Evolutionary conservation across 805 yeast species (phyloP).

Genomic region (Suhomyces tanzawaensis): DNA sequence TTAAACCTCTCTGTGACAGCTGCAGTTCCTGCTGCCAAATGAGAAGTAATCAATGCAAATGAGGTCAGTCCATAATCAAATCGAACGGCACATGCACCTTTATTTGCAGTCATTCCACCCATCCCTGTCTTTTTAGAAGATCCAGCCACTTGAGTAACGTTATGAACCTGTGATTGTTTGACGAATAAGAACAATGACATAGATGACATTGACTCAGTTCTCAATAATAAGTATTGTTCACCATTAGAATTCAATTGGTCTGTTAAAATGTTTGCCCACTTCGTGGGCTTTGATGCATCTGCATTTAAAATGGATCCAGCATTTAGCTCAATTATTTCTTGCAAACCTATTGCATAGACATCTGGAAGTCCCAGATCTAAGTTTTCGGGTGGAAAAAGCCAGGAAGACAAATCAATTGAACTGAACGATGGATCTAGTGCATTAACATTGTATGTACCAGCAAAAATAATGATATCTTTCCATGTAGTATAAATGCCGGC

Average conservation of each 20-base stretch:
- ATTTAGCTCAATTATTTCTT: conserved; percentile 89
- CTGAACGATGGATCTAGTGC: conserved; percentile 52
- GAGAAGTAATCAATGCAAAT: conserved; percentile 83
- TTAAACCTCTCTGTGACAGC: conserved; percentile 82
- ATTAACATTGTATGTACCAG: conserved; percentile 86
- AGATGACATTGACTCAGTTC: conserved; percentile 77
- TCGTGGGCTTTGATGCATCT: conserved; percentile 70
- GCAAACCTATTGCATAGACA: conserved; percentile 84
- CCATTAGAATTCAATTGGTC: conserved; percentile 53
- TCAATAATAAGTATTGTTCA: conserved; percentile 54
- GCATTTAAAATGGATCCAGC: conserved; percentile 88
- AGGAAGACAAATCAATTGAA: conserved; percentile 59
- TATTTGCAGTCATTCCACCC: conserved; percentile 96
- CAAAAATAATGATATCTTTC: conserved; percentile 60
- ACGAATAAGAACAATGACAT: conserved; percentile 62
- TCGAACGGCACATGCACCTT: conserved; percentile 93
- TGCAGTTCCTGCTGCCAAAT: conserved; percentile 86
- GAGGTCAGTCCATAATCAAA: conserved; percentile 51
- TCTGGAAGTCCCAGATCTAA: conserved; percentile 54
- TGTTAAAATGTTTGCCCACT: conserved; percentile 74
- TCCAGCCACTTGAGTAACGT: conserved; percentile 86
- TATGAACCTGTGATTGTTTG: conserved; percentile 45
- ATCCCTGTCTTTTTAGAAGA: conserved; percentile 91
- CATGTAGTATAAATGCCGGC: conserved; percentile 57
- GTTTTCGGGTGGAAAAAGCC: conserved; percentile 78